A percentile compares a stretch with the other conserved stretches of the same genome.
These are phyloP conservation scores for Turritis glabra DNA, from an alignment of 345 rosid species.

Conservation along the genomic window DNA sequence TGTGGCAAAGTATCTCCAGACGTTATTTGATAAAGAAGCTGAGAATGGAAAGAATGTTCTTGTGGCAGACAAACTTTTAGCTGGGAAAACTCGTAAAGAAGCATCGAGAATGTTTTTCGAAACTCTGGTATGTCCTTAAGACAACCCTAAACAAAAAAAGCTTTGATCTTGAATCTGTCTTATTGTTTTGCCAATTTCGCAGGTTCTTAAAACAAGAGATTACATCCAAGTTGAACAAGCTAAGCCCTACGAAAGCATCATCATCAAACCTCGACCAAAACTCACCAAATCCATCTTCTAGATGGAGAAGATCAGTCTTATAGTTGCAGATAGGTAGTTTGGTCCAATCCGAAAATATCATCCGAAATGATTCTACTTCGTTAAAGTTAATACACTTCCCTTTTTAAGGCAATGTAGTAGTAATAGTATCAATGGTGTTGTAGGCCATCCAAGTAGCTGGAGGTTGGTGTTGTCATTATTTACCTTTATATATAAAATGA, in stretches of 20 bases:
- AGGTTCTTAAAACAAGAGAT: constrained; percentile 96
- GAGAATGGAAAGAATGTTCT: constrained; percentile 57
- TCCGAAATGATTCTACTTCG: constrained; percentile 15
- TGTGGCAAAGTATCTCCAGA: constrained; percentile 88
- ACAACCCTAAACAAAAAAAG: constrained; percentile 2
- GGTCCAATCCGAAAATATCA: constrained; percentile 18
- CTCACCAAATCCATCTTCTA: constrained; percentile 87
- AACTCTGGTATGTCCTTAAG: constrained; percentile 68
- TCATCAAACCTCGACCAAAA: constrained; percentile 66
- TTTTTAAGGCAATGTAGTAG: constrained; percentile 23
- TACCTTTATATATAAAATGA: constrained; percentile 7
- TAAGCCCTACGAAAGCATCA: constrained; percentile 64
- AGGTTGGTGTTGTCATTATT: constrained; percentile 30
- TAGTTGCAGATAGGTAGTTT: constrained; percentile 45
- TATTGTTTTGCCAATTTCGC: constrained; percentile 18
- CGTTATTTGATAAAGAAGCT: constrained; percentile 66
- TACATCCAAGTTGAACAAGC: constrained; percentile 88
- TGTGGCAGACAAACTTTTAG: constrained; percentile 64
- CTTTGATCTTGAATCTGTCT: constrained; percentile 3
- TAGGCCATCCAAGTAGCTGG: constrained; percentile 33
- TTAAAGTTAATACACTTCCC: constrained; percentile 15
- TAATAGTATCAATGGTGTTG: constrained; percentile 31
- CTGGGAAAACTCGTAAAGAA: constrained; percentile 96
- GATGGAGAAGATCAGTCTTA: constrained; percentile 10
- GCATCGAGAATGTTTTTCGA: constrained; percentile 99